Evolutionary conservation across 1,139 yeast genomes (phyloP).

Genomic region (Blastobotrys raffinosifermentans): DNA sequence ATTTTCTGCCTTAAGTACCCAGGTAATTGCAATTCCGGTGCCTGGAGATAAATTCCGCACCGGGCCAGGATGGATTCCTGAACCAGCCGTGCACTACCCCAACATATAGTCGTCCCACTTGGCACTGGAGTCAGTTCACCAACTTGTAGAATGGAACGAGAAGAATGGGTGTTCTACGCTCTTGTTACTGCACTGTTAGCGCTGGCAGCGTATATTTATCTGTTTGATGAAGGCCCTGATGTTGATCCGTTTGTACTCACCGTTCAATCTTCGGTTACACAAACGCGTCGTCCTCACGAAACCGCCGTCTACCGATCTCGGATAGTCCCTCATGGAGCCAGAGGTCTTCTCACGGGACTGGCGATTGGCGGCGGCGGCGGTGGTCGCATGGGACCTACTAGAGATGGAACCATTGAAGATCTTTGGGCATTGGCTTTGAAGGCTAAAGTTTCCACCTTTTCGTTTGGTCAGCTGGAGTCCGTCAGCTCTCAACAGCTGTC

Average conservation of each 20-base stretch:
- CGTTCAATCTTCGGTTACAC: constrained; percentile 50
- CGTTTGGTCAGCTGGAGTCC: not conserved
- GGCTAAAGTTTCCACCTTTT: constrained; percentile 6
- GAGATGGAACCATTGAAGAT: constrained; percentile 57
- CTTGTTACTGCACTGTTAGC: constrained; percentile 19
- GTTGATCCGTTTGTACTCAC: constrained; percentile 48
- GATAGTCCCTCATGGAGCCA: constrained; percentile 38
- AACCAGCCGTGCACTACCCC: too few relatives aligned
- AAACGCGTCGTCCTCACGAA: constrained; percentile 48
- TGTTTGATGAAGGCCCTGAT: constrained; percentile 38
- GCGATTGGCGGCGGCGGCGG: constrained; percentile 37
- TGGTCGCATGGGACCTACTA: constrained; percentile 12
- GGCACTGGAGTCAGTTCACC: too few relatives aligned
- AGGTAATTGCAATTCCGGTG: too few relatives aligned
- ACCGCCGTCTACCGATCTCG: constrained; percentile 61
- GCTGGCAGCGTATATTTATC: constrained; percentile 20
- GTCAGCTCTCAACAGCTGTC: too few relatives aligned
- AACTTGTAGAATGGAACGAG: too few relatives aligned
- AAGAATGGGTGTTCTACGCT: constrained; percentile 19
- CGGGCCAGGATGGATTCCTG: too few relatives aligned
- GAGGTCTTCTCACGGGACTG: constrained; percentile 44
- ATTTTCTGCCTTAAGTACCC: too few relatives aligned
- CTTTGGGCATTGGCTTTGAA: constrained; percentile 40
- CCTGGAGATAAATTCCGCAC: too few relatives aligned
- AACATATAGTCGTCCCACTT: too few relatives aligned